These are phyloP conservation scores for Trichocomaceae sp. DNA, from an alignment of 2,329 filamentous ascomycete species.

Conservation along the genomic window DNA sequence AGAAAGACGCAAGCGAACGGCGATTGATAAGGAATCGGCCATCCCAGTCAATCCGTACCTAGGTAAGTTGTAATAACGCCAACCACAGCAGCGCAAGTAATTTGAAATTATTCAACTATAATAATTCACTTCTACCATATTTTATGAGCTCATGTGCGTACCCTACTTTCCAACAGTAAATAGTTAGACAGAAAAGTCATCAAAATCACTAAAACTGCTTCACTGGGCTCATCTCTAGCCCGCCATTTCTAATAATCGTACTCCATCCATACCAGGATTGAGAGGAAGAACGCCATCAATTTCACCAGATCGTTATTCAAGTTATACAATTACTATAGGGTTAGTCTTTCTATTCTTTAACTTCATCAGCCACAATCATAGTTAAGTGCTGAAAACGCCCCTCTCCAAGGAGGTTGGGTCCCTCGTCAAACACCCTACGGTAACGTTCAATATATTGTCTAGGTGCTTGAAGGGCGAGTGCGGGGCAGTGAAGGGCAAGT, in stretches of 20 bases:
- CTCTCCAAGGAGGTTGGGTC: conserved; percentile 51
- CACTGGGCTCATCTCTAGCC: conserved; percentile 42
- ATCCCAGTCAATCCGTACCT: too few relatives aligned
- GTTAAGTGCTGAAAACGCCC: conserved; percentile 52
- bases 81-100: too few relatives aligned
- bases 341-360: conserved; percentile 36
- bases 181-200: not conserved
- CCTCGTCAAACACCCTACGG: conserved; percentile 54
- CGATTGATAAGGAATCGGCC: not conserved
- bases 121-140: not conserved
- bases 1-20: not conserved
- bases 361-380: conserved; percentile 45
- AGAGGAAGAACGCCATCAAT: conserved; percentile 52
- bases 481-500: conserved; percentile 56
- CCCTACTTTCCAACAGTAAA: not conserved
- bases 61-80: too few relatives aligned
- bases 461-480: conserved; percentile 60
- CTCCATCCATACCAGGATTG: conserved; percentile 58
- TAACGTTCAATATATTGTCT: conserved; percentile 52
- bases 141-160: not conserved
- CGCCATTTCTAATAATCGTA: conserved; percentile 58
- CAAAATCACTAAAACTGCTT: conserved; percentile 25
- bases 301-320: conserved; percentile 47
- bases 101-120: too few relatives aligned
- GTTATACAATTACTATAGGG: conserved; percentile 57